Evolutionary conservation across 768 basidiomycete species (phyloP), one percentile per base, ranked within the genome.

Genomic region (Pleurotus ostreatus): DNA sequence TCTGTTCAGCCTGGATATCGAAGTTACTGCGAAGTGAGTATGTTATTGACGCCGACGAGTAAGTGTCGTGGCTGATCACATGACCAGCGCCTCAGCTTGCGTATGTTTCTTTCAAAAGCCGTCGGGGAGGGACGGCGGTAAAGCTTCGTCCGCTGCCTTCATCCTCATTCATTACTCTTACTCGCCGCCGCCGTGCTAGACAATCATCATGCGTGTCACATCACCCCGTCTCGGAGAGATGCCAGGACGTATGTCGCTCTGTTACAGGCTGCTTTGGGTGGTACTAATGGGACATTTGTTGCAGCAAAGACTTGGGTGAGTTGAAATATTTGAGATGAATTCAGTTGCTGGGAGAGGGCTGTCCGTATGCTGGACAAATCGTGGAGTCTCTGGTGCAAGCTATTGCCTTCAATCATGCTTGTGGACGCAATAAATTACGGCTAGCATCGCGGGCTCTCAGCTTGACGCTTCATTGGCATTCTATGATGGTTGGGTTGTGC

Each of bases 251-350:
- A 69, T 84, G 4, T 38, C 30, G 3, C 41, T n/a, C 23, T 25
- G 5, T 25, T 25, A 25, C 23, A 25, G 23, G 5, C 0, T 25
- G 23, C 23, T 25, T 25, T 25, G 23, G 4, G 23, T 25, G 37
- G 22, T 48, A 54, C 51, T 40, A 47, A 15, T 39, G 39, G 23
- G 5, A 25, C 22, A 38, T 44, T 22, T 34, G 16, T 26, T 52
- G 38, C 60, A 93, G 92, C 82, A 74, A 89, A 89, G 77, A 79
- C 78, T 76, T 94, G 84, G 72, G 92, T 93, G 78, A 82, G 91
- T 79, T 11, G 15, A 23, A 39, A 43, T 18, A 23, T 20, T 22
- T 7, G 41, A 7, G 11, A 11, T 46, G 11, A 12, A 15, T 15
- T 15, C n/a, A 8, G 23, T 46, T 5, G 23, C 23, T 25, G 23